Conservation (phyloP, 2,329 filamentous ascomycete species). For the Botrytis aclada region DNA sequence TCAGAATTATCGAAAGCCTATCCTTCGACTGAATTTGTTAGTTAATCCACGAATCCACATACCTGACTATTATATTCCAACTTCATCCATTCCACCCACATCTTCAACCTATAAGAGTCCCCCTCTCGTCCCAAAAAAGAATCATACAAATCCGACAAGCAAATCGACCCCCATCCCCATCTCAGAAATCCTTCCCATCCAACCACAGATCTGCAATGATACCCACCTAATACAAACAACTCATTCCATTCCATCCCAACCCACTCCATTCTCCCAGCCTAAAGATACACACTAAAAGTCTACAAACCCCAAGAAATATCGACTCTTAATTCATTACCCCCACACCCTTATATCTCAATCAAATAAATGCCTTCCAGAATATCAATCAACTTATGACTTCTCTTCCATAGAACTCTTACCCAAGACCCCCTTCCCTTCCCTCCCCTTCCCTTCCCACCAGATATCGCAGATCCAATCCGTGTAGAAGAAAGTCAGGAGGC, state of each 20-base stretch:
- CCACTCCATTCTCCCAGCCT: too few species aligned
- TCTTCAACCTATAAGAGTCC: fast-evolving
- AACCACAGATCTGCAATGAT: neutral
- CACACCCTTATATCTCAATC: neutral
- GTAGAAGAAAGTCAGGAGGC: neutral
- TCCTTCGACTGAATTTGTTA: neutral
- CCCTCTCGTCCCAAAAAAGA: neutral
- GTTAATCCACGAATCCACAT: neutral
- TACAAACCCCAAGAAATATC: neutral
- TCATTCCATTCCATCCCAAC: neutral
- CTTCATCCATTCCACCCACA: neutral
- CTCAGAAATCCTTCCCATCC: neutral
- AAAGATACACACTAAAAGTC: neutral
- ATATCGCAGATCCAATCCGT: neutral
- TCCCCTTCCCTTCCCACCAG: neutral
- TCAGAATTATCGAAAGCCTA: fast-evolving
- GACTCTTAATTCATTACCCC: neutral
- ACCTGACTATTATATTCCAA: neutral
- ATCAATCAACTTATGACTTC: neutral
- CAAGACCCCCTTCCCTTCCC: neutral
- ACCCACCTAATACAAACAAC: neutral
- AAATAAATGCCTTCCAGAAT: neutral
- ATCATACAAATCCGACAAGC: neutral
- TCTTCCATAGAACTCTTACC: neutral
- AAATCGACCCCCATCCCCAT: neutral